phyloP scores from a whole-genome alignment of 257 asterid species.

The Solanum etuberosum region DNA sequence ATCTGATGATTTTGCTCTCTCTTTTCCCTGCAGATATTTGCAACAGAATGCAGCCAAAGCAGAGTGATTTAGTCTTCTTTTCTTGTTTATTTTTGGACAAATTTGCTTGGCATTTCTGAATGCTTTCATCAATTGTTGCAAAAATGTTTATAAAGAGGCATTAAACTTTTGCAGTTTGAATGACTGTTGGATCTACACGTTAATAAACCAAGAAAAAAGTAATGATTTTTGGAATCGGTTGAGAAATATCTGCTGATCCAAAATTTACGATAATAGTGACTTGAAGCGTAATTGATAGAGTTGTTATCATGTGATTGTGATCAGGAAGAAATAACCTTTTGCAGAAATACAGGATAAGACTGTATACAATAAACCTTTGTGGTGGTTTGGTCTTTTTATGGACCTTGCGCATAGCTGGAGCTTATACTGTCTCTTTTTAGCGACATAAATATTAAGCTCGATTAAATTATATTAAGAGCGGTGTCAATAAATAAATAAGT shows the following conservation, averaged over 20 bases:
- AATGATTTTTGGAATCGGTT: background rate
- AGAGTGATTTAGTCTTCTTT: background rate
- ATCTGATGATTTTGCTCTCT: background rate
- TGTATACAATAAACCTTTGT: too few relatives aligned
- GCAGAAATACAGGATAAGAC: too few relatives aligned
- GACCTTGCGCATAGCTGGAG: background rate
- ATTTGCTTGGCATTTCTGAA: background rate
- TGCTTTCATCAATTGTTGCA: background rate
- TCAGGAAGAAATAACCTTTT: background rate
- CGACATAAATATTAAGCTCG: background rate
- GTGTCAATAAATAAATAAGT: background rate
- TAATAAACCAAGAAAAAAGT: background rate
- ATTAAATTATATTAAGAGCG: fast-evolving
- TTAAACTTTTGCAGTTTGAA: background rate
- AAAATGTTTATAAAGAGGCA: background rate
- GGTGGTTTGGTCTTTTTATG: background rate
- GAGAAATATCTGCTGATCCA: background rate
- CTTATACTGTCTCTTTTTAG: background rate
- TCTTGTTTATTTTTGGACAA: background rate
- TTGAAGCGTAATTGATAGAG: background rate
- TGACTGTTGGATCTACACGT: background rate
- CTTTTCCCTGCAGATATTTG: background rate
- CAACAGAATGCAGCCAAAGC: slow-evolving; percentile 4
- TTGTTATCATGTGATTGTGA: background rate
- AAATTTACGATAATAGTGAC: background rate